phyloP scores from a whole-genome alignment of 2,329 filamentous ascomycete genomes.

The Tolypocladium tropicale region DNA sequence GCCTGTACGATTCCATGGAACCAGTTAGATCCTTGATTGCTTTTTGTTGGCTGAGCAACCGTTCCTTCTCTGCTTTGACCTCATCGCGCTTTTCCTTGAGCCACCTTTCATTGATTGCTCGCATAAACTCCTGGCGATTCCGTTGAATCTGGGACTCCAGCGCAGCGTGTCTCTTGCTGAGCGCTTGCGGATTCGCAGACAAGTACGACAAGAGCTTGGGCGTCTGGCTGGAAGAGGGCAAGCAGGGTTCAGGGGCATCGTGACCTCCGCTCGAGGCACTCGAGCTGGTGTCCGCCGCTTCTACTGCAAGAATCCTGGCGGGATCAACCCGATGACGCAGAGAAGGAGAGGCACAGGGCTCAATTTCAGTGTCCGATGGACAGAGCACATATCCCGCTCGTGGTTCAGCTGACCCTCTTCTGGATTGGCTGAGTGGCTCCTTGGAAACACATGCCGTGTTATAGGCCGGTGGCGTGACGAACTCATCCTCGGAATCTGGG shows the following conservation, averaged over 20 bases:
- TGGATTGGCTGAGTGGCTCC: not conserved
- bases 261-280: not conserved
- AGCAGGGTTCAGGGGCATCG: not conserved
- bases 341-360: not conserved
- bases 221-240: conserved; percentile 13
- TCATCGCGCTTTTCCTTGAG: conserved; percentile 32
- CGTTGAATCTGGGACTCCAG: conserved; percentile 32
- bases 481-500: conserved; percentile 48
- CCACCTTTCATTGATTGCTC: conserved; percentile 35
- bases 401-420: too few species aligned
- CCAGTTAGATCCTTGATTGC: conserved; percentile 29
- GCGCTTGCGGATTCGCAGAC: conserved; percentile 14
- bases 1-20: conserved; percentile 31
- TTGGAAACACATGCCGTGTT: conserved; percentile 2
- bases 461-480: conserved; percentile 24
- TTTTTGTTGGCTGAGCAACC: conserved; percentile 33
- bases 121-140: conserved; percentile 37
- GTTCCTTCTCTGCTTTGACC: conserved; percentile 40
- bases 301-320: not conserved
- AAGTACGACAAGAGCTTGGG: conserved; percentile 18
- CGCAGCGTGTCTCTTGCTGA: conserved; percentile 24
- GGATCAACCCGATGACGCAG: not conserved
- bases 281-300: not conserved
- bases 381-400: too few species aligned
- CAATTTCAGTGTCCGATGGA: not conserved